These are phyloP conservation scores for Yarrowia deformans DNA, from an alignment of 805 yeast genomes.

Conservation along the genomic window DNA sequence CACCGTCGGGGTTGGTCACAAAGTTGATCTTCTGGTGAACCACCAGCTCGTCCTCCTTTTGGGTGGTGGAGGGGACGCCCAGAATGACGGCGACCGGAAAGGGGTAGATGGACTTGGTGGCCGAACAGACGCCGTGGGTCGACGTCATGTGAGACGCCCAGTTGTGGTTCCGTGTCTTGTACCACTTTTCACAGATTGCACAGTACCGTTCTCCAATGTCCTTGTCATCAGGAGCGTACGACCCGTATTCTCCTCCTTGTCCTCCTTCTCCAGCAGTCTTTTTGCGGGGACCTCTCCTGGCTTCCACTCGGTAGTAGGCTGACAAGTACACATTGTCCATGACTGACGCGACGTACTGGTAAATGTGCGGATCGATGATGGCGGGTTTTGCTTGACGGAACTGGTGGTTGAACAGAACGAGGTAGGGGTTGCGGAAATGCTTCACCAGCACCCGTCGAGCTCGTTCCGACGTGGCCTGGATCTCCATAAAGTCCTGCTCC, in stretches of 20 bases:
- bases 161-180: slow-evolving; percentile 28
- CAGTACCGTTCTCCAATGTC: slow-evolving; percentile 37
- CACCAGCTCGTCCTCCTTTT: slow-evolving; percentile 14
- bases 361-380: background rate
- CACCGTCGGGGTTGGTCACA: background rate
- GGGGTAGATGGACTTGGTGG: slow-evolving; percentile 18
- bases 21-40: background rate
- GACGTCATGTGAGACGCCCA: slow-evolving; percentile 30
- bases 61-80: slow-evolving; percentile 6
- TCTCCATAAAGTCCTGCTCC: slow-evolving; percentile 3
- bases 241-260: background rate
- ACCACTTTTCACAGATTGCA: slow-evolving; percentile 8
- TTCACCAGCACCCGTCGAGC: background rate
- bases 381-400: background rate
- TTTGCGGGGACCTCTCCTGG: background rate
- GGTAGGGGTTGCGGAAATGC: slow-evolving; percentile 22
- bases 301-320: slow-evolving; percentile 19
- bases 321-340: slow-evolving; percentile 28
- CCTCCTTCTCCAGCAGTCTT: too few species aligned
- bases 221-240: slow-evolving; percentile 9
- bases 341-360: background rate
- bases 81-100: slow-evolving; percentile 10
- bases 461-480: background rate
- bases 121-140: slow-evolving; percentile 23
- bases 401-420: slow-evolving; percentile 1